Evolutionary conservation across 2,329 filamentous ascomycete species (phyloP).

Genomic region (Blastomyces emzantsi): DNA sequence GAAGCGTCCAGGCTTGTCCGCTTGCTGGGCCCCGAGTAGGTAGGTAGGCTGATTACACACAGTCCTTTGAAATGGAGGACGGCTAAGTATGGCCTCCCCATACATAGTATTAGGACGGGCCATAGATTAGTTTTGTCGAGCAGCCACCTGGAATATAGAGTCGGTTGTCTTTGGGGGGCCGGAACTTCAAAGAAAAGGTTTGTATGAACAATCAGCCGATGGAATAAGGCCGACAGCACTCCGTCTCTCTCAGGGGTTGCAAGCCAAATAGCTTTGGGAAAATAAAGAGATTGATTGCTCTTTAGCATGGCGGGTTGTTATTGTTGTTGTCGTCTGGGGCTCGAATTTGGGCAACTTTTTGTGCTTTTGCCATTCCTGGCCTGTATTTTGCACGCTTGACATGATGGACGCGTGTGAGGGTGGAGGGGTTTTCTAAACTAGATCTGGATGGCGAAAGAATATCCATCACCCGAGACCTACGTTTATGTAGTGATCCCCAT

Average conservation of each 20-base stretch:
- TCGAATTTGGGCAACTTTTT: background rate
- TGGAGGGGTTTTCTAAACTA: background rate
- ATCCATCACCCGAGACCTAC: constrained; percentile 3
- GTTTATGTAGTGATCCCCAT: background rate
- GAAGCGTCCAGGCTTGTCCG: background rate
- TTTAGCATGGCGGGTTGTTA: too few species aligned
- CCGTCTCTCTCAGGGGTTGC: background rate
- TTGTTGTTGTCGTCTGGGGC: background rate
- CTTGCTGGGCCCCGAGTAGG: background rate
- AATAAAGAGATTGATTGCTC: background rate
- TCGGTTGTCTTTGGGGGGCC: background rate
- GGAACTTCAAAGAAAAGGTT: background rate
- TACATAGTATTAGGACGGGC: background rate
- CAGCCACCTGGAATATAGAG: background rate
- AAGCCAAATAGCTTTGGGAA: background rate
- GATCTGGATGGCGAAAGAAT: background rate
- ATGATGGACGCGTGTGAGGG: background rate
- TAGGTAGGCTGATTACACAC: background rate
- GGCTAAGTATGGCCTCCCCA: background rate
- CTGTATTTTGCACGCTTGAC: background rate
- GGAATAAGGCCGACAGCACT: background rate
- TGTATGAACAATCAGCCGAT: background rate
- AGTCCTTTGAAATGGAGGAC: background rate
- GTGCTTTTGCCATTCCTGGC: background rate
- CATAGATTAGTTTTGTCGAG: background rate